These are phyloP conservation scores for Corrigiola litoralis DNA, from an alignment of 179 eudicot species.

Conservation along the genomic window DNA sequence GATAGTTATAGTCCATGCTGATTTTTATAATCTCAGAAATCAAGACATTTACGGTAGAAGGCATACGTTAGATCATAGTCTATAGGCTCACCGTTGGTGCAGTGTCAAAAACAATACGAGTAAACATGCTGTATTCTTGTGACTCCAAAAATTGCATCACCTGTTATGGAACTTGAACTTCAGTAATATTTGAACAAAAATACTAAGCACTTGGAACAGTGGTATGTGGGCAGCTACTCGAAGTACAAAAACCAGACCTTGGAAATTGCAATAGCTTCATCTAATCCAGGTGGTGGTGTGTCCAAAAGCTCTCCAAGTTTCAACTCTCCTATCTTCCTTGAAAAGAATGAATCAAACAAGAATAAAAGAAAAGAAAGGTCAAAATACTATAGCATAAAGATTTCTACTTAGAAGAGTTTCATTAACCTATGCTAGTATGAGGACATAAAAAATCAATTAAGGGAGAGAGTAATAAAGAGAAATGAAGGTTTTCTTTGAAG, in stretches of 20 bases:
- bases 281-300: slow-evolving; percentile 97
- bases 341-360: slow-evolving; percentile 4
- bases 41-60: neutral
- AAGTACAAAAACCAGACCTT: slow-evolving; percentile 38
- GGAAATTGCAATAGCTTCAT: slow-evolving; percentile 96
- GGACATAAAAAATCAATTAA: neutral
- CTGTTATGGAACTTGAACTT: slow-evolving; percentile 31
- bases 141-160: slow-evolving; percentile 96
- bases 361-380: neutral
- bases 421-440: neutral
- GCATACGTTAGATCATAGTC: neutral
- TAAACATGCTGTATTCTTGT: slow-evolving; percentile 71
- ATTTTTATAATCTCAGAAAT: no score
- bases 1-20: no score
- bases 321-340: slow-evolving; percentile 72
- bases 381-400: neutral
- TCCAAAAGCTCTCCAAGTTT: slow-evolving; percentile 97
- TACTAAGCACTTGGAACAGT: no score
- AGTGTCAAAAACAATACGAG: slow-evolving; percentile 91
- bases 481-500: neutral
- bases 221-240: no score
- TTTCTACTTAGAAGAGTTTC: neutral
- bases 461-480: neutral
- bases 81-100: slow-evolving; percentile 81
- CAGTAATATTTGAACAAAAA: slow-evolving; percentile 6